Evolutionary conservation across 164 flowering plant genomes (phyloP).

Genomic region (grape (Vitis vinifera)): DNA sequence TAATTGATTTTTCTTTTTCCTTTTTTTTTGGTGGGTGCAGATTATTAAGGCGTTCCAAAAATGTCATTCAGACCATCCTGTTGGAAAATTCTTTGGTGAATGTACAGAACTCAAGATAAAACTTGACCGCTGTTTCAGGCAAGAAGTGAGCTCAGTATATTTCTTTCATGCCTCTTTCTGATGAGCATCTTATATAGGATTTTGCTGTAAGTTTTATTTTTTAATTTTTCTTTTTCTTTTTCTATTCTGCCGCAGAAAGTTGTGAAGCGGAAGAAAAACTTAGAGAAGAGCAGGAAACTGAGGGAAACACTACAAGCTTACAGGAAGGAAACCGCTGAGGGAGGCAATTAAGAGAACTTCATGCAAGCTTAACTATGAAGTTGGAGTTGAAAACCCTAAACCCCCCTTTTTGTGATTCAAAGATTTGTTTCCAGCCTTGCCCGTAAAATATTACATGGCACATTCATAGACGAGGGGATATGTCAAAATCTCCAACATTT

Average conservation of each 20-base stretch:
- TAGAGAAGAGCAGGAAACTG: slow-evolving; percentile 82
- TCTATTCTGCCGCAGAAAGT: slow-evolving; percentile 59
- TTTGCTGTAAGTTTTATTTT: neutral
- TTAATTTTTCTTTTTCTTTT: neutral
- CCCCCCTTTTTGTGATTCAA: neutral
- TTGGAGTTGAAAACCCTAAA: neutral
- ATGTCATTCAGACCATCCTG: slow-evolving; percentile 88
- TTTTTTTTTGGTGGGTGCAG: slow-evolving; percentile 31
- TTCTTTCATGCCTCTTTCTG: neutral
- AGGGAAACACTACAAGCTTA: slow-evolving; percentile 74
- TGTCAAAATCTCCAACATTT: neutral
- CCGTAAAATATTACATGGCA: no score
- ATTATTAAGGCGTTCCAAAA: slow-evolving; percentile 87
- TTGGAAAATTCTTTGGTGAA: slow-evolving; percentile 76
- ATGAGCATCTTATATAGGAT: neutral
- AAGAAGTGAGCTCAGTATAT: slow-evolving; percentile 57
- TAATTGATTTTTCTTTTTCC: neutral
- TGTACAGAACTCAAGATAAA: slow-evolving; percentile 89
- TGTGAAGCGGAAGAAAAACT: slow-evolving; percentile 83
- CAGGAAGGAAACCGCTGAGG: slow-evolving; percentile 54
- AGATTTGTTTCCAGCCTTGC: neutral
- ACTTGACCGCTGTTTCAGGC: slow-evolving; percentile 85
- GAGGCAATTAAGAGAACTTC: neutral
- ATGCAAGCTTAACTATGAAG: neutral
- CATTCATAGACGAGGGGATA: no score